These are phyloP conservation scores for Pythium brachiatum DNA, from an alignment of 352 stramenopile genomes.

Conservation along the genomic window DNA sequence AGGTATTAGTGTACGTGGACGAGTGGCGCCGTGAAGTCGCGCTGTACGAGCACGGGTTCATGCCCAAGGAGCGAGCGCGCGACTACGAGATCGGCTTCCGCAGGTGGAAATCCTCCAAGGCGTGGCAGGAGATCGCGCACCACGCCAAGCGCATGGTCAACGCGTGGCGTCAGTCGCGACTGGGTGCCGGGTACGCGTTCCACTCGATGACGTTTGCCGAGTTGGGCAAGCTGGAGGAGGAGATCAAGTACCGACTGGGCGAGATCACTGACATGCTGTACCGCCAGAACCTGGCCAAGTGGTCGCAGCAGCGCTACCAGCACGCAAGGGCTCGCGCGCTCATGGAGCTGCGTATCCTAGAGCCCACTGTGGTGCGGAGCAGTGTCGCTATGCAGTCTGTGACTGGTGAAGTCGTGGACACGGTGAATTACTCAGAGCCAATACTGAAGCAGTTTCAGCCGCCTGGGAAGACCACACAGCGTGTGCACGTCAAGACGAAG, in stretches of 20 bases:
- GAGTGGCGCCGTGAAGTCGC: conserved; percentile 30
- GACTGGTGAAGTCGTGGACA: background rate
- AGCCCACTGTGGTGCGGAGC: background rate
- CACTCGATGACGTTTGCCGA: conserved; percentile 33
- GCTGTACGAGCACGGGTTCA: conserved; percentile 30
- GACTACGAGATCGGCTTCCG: conserved; percentile 21
- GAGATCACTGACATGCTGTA: conserved; percentile 39
- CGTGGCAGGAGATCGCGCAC: conserved; percentile 32
- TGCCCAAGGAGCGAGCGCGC: conserved; percentile 15
- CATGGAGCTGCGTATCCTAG: conserved; percentile 21
- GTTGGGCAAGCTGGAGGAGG: conserved; percentile 37
- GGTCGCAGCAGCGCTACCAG: conserved; percentile 32
- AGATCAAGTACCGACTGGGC: conserved; percentile 40
- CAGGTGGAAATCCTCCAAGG: conserved; percentile 20
- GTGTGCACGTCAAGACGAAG: background rate
- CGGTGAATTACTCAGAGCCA: background rate
- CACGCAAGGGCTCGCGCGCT: conserved; percentile 10
- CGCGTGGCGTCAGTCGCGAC: conserved; percentile 27
- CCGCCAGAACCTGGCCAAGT: conserved; percentile 46
- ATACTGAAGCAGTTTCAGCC: background rate
- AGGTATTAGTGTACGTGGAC: conserved; percentile 44
- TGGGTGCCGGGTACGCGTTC: conserved; percentile 24
- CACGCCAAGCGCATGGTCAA: conserved; percentile 19
- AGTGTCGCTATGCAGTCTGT: background rate
- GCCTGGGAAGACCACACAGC: background rate